Evolutionary conservation across 768 basidiomycete genomes (phyloP).

Genomic region (Tricholomella constricta): DNA sequence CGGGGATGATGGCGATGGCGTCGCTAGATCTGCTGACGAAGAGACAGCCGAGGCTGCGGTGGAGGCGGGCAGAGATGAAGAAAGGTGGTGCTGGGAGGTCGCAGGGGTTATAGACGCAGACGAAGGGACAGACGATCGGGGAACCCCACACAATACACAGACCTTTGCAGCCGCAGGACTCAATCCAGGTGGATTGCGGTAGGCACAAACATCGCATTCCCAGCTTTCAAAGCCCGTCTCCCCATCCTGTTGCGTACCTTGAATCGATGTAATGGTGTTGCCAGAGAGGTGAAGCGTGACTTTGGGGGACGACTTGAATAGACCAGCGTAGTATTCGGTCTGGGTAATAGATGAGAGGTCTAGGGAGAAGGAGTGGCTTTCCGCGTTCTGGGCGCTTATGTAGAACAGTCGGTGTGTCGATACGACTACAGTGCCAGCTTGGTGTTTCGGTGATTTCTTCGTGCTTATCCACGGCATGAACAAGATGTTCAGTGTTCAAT

Average conservation of each 20-base stretch:
- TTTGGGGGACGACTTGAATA: constrained; percentile 89
- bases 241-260: constrained; percentile 23
- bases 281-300: constrained; percentile 71
- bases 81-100: constrained; percentile 27
- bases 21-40: constrained; percentile 28
- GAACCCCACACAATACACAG: constrained; percentile 84
- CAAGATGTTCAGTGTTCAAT: constrained; percentile 6
- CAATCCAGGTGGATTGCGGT: constrained; percentile 75
- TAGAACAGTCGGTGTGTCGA: constrained; percentile 89
- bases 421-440: constrained; percentile 69
- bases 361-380: constrained; percentile 64
- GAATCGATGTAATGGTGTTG: constrained; percentile 23
- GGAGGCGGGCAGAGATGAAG: constrained; percentile 44
- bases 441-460: constrained; percentile 82
- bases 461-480: constrained; percentile 49
- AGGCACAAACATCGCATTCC: constrained; percentile 90
- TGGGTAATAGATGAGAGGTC: constrained; percentile 65
- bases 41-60: constrained; percentile 33
- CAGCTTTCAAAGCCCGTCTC: constrained; percentile 56
- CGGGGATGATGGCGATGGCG: constrained; percentile 36
- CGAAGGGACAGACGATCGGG: constrained; percentile 43
- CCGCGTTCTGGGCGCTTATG: constrained; percentile 54
- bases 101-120: constrained; percentile 21
- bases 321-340: constrained; percentile 88
- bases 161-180: constrained; percentile 68